Conservation (phyloP, 441 rosid species). For the Manihot esculenta region DNA sequence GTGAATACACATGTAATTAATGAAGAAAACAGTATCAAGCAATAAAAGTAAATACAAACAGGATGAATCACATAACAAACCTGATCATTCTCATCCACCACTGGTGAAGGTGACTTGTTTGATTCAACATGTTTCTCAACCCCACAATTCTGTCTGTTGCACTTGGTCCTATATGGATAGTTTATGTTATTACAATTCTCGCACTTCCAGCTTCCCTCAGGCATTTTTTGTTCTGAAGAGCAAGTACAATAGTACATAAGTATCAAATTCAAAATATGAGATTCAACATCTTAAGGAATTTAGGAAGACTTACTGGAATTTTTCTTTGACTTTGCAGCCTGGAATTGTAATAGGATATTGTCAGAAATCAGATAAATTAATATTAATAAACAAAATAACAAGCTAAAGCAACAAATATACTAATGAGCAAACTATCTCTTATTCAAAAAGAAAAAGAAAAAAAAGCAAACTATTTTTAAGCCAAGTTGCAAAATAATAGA, state of each 20-base stretch:
- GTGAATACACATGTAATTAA: conserved; percentile 31
- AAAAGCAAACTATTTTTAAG: background rate
- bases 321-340: conserved; percentile 74
- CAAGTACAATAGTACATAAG: conserved; percentile 17
- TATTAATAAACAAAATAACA: background rate
- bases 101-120: conserved; percentile 61
- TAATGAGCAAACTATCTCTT: too few relatives aligned
- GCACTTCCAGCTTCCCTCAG: conserved; percentile 99
- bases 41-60: conserved; percentile 34
- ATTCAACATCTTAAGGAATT: conserved; percentile 4
- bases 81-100: conserved; percentile 79
- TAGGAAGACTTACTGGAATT: conserved; percentile 61
- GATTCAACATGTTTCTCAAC: conserved; percentile 83
- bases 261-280: conserved; percentile 21
- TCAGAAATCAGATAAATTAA: conserved; percentile 19
- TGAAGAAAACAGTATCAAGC: conserved; percentile 28
- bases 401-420: background rate
- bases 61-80: conserved; percentile 56
- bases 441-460: too few relatives aligned
- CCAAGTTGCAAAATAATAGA: background rate
- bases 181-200: conserved; percentile 92
- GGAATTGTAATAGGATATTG: conserved; percentile 36
- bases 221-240: conserved; percentile 82
- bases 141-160: conserved; percentile 96
- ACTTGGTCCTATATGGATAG: conserved; percentile 94